Evolutionary conservation across 148 eudicot species (phyloP), one percentile per base, ranked within the genome.

Genomic region (Cornus suecica): DNA sequence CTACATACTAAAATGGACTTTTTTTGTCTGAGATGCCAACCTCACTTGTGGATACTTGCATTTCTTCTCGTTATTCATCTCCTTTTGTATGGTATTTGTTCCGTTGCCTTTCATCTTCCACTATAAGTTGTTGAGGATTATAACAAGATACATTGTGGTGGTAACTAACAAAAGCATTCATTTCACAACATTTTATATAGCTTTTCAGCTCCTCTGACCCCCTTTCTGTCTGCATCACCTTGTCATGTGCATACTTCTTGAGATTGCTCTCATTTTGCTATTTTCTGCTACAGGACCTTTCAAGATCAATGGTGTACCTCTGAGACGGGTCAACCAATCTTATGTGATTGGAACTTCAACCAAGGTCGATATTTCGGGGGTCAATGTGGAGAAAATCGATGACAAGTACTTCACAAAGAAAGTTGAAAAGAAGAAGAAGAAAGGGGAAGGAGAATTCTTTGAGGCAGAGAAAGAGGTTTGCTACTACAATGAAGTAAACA

Each of bases 301-400:
- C 74, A 87, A 83, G 80, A 48, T 87, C 65, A 87, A 85, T 60
- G 90, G 88, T 68, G 86, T 85, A 64, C 90, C 90, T 61, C 76
- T 87, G 9, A 83, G 90, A 69, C 84, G 90, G 65, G 88, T 87
- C 64, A 87, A 85, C 76, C 90, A 85, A 70, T 79, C 88, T 14
- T 85, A 83, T 70, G 88, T 87, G 18, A 81, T 87, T 74, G 90
- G 68, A 52, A 85, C 88, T 28, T 85, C 90, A 14, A 87, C 90
- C 68, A 87, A 87, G 80, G 82, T 83, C 45, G 86, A 87, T 70
- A 67, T 85, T 41, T 76, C 90, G 37, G 85, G 90, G 16, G 88
- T 80, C 25, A 81, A 69, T 65, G 72, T 81, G 26, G 84, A 85
- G n/a, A 87, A 85, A 76, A 80, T 83, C 54, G 83, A 83, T 70